Percentiles rank a stretch among this genome's conserved stretches.
phyloP scores from a whole-genome alignment of 306 rosid genomes.

The Prunus davidiana region DNA sequence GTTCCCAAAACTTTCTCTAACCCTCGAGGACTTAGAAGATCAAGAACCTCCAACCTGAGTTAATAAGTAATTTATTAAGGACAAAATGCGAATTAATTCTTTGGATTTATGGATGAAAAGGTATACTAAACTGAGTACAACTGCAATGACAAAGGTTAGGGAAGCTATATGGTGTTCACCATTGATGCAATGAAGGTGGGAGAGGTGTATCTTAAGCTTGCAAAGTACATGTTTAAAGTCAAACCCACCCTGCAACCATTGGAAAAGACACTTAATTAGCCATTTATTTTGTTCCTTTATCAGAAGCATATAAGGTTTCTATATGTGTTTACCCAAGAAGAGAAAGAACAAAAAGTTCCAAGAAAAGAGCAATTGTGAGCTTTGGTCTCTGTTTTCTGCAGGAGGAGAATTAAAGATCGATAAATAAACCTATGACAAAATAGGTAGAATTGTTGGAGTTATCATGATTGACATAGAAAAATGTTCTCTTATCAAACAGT shows the following conservation, averaged over 20 bases:
- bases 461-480: too few relatives aligned
- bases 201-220: conserved; percentile 68
- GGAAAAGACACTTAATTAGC: conserved; percentile 1
- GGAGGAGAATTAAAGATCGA: not conserved
- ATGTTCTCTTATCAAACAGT: not conserved
- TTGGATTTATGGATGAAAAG: not conserved
- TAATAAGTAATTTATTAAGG: not conserved
- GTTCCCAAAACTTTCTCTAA: conserved; percentile 71
- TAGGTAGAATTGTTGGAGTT: not conserved
- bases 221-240: conserved; percentile 65
- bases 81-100: not conserved
- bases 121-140: conserved; percentile 43
- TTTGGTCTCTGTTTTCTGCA: conserved; percentile 64
- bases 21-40: conserved; percentile 44
- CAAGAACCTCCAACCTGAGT: conserved; percentile 48
- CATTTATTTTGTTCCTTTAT: not conserved
- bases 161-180: conserved; percentile 66
- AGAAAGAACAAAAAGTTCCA: conserved; percentile 73
- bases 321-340: conserved; percentile 51
- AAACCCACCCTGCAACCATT: conserved; percentile 44
- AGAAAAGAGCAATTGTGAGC: conserved; percentile 50
- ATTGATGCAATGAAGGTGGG: conserved; percentile 69
- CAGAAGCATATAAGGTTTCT: not conserved
- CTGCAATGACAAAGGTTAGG: conserved; percentile 68
- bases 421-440: not conserved